A percentile compares a stretch with the other conserved stretches of the same genome.
Evolutionary conservation across 805 yeast genomes (phyloP).

Genomic region (Kuraishia ogatae): DNA sequence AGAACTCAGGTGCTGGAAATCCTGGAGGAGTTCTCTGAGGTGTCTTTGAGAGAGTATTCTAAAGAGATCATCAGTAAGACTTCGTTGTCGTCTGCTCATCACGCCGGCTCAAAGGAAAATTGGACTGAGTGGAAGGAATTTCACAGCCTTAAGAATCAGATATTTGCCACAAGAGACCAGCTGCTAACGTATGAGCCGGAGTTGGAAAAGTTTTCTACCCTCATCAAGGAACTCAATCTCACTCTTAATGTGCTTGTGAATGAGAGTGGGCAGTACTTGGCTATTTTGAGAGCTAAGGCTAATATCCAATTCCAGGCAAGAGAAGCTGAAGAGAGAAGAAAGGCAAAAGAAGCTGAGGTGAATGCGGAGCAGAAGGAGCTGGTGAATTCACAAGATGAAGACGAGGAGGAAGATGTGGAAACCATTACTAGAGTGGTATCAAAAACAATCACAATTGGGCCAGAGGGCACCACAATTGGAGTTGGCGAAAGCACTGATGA

Average conservation of each 20-base stretch:
- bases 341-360: conserved; percentile 1
- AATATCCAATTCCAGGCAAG: conserved; percentile 48
- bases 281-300: conserved; percentile 48
- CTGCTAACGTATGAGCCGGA: conserved; percentile 28
- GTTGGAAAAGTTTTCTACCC: conserved; percentile 18
- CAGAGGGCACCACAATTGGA: neutral
- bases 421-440: neutral
- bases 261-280: conserved; percentile 56
- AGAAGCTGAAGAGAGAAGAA: conserved; percentile 30
- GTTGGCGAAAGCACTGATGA: neutral
- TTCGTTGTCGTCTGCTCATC: conserved; percentile 2
- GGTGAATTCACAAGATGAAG: conserved; percentile 6
- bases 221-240: conserved; percentile 28
- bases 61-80: conserved; percentile 39
- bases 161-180: conserved; percentile 47
- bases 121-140: conserved; percentile 57
- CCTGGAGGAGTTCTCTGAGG: conserved; percentile 67
- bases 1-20: conserved; percentile 48
- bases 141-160: conserved; percentile 43
- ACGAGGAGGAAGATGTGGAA: conserved; percentile 2
- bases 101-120: conserved; percentile 2
- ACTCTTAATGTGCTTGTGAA: conserved; percentile 41
- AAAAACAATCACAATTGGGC: conserved; percentile 1
- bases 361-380: neutral
- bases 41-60: conserved; percentile 56